phyloP scores from a whole-genome alignment of 106 monocot genomes.

The Allium sativum region DNA sequence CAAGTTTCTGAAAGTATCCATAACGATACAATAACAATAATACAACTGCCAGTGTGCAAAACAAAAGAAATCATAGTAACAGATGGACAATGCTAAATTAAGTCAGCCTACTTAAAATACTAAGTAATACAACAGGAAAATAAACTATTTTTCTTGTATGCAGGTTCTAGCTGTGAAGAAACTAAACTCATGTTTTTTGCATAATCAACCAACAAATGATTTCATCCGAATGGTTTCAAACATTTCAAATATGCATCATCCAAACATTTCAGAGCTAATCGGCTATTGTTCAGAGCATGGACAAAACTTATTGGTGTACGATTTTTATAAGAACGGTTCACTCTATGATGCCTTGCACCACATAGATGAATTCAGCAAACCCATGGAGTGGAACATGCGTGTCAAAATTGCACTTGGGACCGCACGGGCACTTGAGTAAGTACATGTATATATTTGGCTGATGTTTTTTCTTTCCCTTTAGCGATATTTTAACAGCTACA shows the following conservation, averaged over 20 bases:
- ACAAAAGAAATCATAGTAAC: too few species aligned
- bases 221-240: constrained; percentile 66
- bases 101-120: too few species aligned
- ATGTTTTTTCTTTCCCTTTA: background rate
- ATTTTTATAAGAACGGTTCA: constrained; percentile 72
- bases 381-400: constrained; percentile 71
- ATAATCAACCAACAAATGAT: constrained; percentile 40
- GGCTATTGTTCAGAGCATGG: constrained; percentile 90
- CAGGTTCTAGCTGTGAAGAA: constrained; percentile 95
- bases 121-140: background rate
- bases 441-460: background rate
- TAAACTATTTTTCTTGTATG: background rate
- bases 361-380: constrained; percentile 71
- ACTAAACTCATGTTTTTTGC: constrained; percentile 41
- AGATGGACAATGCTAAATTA: too few species aligned
- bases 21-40: too few species aligned
- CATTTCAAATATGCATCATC: constrained; percentile 65
- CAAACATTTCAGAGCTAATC: constrained; percentile 73
- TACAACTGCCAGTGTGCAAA: too few species aligned
- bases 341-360: constrained; percentile 73
- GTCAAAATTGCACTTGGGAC: constrained; percentile 86
- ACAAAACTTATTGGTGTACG: constrained; percentile 75
- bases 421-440: constrained; percentile 94
- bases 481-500: background rate
- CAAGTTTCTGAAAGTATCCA: too few species aligned